These are phyloP conservation scores for Sesbania bispinosa DNA, from an alignment of 306 rosid species.

Conservation along the genomic window DNA sequence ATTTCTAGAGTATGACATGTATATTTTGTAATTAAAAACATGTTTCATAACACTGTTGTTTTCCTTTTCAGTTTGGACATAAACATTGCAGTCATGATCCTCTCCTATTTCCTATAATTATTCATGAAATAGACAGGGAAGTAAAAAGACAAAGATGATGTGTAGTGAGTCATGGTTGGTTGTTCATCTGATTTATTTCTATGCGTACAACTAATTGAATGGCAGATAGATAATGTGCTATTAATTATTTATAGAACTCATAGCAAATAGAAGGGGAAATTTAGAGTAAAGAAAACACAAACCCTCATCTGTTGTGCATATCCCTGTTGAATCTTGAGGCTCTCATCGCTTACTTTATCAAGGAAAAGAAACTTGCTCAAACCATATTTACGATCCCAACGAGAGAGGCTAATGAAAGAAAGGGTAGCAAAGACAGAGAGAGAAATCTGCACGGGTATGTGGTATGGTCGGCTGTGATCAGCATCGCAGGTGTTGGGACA, in stretches of 20 bases:
- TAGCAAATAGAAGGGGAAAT: not conserved
- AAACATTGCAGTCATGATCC: not conserved
- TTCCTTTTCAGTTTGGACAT: not conserved
- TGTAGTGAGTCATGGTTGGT: not conserved
- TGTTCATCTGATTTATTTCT: not conserved
- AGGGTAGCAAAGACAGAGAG: constrained; percentile 51
- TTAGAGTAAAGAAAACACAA: not conserved
- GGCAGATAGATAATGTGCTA: not conserved
- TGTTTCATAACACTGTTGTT: not conserved
- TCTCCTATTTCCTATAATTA: not conserved
- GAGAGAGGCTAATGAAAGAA: constrained; percentile 56
- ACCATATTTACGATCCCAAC: constrained; percentile 60
- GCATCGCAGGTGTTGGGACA: constrained; percentile 63
- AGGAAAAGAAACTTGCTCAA: constrained; percentile 66
- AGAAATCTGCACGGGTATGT: constrained; percentile 58
- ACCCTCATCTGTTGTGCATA: constrained; percentile 67
- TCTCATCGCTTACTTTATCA: constrained; percentile 54
- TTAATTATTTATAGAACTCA: not conserved
- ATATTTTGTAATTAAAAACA: not conserved
- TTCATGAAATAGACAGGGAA: not conserved
- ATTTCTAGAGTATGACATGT: not conserved
- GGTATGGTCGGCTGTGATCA: constrained; percentile 72
- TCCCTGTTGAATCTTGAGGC: constrained; percentile 53
- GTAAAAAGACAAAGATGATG: not conserved
- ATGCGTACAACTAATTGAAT: not conserved